Evolutionary conservation across 2,329 filamentous ascomycete species (phyloP), one percentile per base, ranked within the genome.

Genomic region (Colletotrichum sp.): DNA sequence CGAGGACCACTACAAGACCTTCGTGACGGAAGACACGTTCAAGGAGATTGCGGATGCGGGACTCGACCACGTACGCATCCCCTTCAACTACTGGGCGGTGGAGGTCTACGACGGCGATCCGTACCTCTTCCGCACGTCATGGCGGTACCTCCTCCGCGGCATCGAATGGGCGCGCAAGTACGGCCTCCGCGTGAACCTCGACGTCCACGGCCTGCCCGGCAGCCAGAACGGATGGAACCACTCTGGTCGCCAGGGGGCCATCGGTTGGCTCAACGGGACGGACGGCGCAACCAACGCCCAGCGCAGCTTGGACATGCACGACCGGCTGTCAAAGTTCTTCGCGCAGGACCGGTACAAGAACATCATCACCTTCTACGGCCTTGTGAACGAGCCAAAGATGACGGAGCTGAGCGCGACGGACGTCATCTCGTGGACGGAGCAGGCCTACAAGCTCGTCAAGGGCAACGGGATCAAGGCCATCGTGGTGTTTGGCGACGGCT

Each of bases 221-320:
- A 96, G 94, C 74, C 97, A 98, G 81, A 99, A 99, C 79, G 97
- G 97, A 3, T 98, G 96, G 96, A 98, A 98, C 79, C 97, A 99
- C 83, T 97, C 94, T 78, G 97, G 97, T 0, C 91, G 92, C 12
- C 93, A 94, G 81, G 96, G 97, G 2, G 75, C 84, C 2, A 96
- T 98, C 76, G 89, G 91, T 31, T 99, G 97, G 97, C 86, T 98
- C 51, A 97, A 97, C 78, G 97, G 97, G n/a, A 93, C 94, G 0
- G 88, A 98, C 79, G 96, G 97, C 13, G 87, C 89, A 2, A 82
- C 92, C 16, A 98, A 98, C 81, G 93, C 89, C 0, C 90, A 98
- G 78, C 91, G 96, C 43, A 94, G 95, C 3, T 90, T 98, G 21
- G 95, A 97, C 72, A 88, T 98, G 51, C 97, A 99, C 84, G 90